phyloP scores from a whole-genome alignment of 1,139 yeast species.

The Komagataea norvegica region DNA sequence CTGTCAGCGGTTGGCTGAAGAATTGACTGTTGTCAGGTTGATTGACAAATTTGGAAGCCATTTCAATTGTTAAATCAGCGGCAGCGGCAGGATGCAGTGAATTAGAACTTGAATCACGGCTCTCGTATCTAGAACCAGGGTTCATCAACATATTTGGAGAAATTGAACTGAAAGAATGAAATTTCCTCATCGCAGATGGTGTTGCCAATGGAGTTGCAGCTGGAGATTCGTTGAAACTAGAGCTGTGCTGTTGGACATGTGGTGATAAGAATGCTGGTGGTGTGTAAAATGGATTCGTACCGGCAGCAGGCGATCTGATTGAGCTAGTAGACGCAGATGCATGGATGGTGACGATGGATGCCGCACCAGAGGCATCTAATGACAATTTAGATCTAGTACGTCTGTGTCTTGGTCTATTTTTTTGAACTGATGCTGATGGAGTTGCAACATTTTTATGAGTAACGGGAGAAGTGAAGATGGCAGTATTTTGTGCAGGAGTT shows the following conservation, averaged over 20 bases:
- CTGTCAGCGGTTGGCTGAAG: not conserved
- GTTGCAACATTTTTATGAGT: conserved; percentile 15
- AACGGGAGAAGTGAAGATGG: conserved; percentile 20
- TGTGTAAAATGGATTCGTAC: conserved; percentile 44
- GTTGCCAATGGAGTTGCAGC: conserved; percentile 24
- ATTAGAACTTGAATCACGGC: no score
- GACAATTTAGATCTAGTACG: conserved; percentile 41
- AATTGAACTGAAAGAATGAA: conserved; percentile 15
- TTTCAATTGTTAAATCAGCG: conserved; percentile 31
- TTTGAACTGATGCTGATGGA: conserved; percentile 13
- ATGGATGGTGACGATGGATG: conserved; percentile 21
- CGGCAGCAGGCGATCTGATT: conserved; percentile 23
- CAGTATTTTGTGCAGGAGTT: conserved; percentile 21
- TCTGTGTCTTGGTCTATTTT: conserved; percentile 33
- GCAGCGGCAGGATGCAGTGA: conserved; percentile 28
- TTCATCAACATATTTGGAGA: conserved; percentile 24
- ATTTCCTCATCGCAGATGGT: conserved; percentile 17
- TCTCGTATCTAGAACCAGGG: no score
- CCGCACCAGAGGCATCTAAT: conserved; percentile 31
- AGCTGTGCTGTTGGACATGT: conserved; percentile 7
- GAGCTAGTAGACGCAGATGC: conserved; percentile 11
- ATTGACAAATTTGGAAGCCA: conserved; percentile 28
- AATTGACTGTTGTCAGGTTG: conserved; percentile 1
- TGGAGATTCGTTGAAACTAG: conserved; percentile 15
- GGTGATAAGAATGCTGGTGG: conserved; percentile 42